Evolutionary conservation across 2,329 filamentous ascomycete genomes (phyloP).

Genomic region (Sphaerostilbella broomeana): DNA sequence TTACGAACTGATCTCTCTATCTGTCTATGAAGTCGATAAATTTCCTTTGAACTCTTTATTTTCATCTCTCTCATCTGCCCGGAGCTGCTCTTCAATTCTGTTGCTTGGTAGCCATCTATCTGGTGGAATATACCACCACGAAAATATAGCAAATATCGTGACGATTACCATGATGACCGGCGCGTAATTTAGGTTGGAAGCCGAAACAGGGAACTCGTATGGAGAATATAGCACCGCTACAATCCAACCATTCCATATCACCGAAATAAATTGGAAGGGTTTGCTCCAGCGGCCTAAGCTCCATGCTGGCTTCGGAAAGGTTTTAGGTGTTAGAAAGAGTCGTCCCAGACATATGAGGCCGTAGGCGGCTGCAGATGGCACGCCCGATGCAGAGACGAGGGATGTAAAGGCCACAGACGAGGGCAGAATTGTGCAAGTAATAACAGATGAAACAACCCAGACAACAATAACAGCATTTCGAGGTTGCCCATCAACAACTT

Average conservation of each 20-base stretch:
- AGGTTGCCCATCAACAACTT: conserved; percentile 49
- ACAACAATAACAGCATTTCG: conserved; percentile 55
- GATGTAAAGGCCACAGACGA: conserved; percentile 48
- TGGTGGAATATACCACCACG: conserved; percentile 1
- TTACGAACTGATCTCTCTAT: too few species aligned
- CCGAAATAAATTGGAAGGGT: conserved; percentile 39
- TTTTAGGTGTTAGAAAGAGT: conserved; percentile 39
- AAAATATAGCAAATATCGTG: conserved; percentile 32
- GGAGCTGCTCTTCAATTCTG: not conserved
- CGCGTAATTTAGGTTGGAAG: conserved; percentile 40
- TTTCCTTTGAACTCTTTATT: too few species aligned
- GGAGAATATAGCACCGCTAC: conserved; percentile 41
- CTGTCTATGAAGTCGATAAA: too few species aligned
- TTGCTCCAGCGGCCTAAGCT: conserved; percentile 37
- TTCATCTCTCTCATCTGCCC: not conserved
- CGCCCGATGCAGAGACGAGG: conserved; percentile 45
- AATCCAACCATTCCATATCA: conserved; percentile 44
- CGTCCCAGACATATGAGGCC: conserved; percentile 43
- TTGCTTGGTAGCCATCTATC: not conserved
- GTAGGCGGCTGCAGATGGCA: conserved; percentile 45
- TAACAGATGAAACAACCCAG: conserved; percentile 44
- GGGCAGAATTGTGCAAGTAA: conserved; percentile 53
- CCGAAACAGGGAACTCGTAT: conserved; percentile 37
- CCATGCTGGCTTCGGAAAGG: conserved; percentile 40
- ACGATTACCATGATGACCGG: conserved; percentile 44